Percentiles rank a stretch among this genome's conserved stretches.
phyloP scores from a whole-genome alignment of 2,329 filamentous ascomycete species.

The Fusarium sp. region DNA sequence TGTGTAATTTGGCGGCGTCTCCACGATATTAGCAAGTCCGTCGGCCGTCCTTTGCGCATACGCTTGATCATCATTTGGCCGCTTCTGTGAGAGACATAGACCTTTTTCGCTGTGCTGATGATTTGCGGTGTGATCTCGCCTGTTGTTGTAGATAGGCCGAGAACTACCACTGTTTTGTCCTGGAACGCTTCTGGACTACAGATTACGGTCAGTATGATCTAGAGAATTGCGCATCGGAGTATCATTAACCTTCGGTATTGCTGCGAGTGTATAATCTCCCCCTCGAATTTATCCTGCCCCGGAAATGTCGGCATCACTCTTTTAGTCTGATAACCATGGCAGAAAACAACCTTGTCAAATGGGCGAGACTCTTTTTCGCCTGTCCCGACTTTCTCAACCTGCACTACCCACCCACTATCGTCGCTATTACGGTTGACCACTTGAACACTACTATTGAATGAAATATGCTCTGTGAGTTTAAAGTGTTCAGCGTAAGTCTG shows the following conservation, averaged over 20 bases:
- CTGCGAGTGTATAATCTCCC: constrained; percentile 14
- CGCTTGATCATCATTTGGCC: constrained; percentile 17
- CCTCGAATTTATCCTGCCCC: not conserved
- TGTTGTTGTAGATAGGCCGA: constrained; percentile 13
- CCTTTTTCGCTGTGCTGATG: not conserved
- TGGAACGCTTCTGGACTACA: not conserved
- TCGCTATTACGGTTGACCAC: not conserved
- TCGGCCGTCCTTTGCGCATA: not conserved
- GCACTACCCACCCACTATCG: not conserved
- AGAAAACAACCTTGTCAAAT: constrained; percentile 26
- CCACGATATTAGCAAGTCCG: constrained; percentile 8
- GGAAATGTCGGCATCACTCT: constrained; percentile 13
- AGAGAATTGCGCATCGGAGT: rapidly evolving
- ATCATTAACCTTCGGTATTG: constrained; percentile 9
- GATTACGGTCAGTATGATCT: not conserved
- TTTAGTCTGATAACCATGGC: constrained; percentile 18
- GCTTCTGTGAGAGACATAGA: constrained; percentile 20
- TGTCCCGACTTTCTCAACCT: not conserved
- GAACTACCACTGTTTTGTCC: constrained; percentile 8
- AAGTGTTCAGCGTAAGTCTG: constrained; percentile 18
- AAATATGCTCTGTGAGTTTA: not conserved
- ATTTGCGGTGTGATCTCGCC: constrained; percentile 8
- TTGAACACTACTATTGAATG: constrained; percentile 3
- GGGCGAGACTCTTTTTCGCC: not conserved
- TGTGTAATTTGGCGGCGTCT: constrained; percentile 15